Evolutionary conservation across 2,329 filamentous ascomycete genomes (phyloP).

Genomic region (Fonsecaea erecta): DNA sequence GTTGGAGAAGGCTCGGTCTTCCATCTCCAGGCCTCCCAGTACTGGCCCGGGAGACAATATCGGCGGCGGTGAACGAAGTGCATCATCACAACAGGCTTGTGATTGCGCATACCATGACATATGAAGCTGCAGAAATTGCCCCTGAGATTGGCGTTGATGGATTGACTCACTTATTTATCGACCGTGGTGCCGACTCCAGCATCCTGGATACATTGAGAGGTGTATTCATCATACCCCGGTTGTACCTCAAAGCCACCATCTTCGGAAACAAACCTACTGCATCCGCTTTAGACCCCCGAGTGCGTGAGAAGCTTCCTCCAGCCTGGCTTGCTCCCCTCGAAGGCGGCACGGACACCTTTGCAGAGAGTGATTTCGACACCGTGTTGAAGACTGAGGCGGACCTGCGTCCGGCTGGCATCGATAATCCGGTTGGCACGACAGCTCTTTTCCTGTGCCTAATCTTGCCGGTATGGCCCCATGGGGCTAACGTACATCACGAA

Average conservation of each 20-base stretch:
- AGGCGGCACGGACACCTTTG: too few relatives aligned
- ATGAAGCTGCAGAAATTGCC: not conserved
- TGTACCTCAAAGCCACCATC: not conserved
- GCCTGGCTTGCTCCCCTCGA: not conserved
- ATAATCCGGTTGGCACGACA: conserved; percentile 12
- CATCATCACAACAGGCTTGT: not conserved
- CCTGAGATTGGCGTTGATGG: not conserved
- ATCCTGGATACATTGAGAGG: not conserved
- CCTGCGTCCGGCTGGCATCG: not conserved
- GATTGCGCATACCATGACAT: conserved; percentile 8
- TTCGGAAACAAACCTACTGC: not conserved
- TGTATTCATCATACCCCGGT: not conserved
- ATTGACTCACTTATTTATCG: not conserved
- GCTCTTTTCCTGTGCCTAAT: not conserved
- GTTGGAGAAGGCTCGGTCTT: conserved; percentile 1
- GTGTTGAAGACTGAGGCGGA: not conserved
- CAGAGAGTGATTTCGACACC: not conserved
- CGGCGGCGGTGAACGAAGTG: not conserved
- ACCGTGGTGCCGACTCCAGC: not conserved
- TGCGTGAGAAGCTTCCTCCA: not conserved
- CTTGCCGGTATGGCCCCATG: not conserved
- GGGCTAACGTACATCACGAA: not conserved
- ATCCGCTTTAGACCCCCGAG: not conserved
- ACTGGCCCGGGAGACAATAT: not conserved
- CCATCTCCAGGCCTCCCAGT: not conserved